Conservation (phyloP, 116 monocot genomes). For the Zostera marina region DNA sequence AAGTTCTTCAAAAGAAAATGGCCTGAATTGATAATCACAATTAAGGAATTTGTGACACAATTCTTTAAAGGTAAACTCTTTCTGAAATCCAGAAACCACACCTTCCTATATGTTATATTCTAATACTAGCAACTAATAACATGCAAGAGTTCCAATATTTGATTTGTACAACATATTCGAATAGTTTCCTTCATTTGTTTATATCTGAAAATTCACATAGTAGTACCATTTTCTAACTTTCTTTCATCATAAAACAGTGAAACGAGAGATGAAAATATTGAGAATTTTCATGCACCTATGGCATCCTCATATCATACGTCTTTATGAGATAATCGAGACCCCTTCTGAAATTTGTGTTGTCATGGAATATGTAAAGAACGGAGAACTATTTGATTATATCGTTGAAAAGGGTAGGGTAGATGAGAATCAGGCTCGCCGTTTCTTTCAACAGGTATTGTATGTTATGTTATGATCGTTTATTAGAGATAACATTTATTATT, state of each 20-base stretch:
- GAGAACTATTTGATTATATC: conserved; percentile 53
- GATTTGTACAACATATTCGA: too few relatives aligned
- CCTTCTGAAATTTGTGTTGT: conserved; percentile 39
- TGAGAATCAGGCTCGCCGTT: conserved; percentile 36
- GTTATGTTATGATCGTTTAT: too few relatives aligned
- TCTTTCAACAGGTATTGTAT: conserved; percentile 33
- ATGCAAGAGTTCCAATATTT: too few relatives aligned
- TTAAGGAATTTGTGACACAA: too few relatives aligned
- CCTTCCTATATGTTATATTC: too few relatives aligned
- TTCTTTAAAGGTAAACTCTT: too few relatives aligned
- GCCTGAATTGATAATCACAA: too few relatives aligned
- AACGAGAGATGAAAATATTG: conserved; percentile 44
- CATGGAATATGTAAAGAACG: conserved; percentile 44
- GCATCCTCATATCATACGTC: conserved; percentile 49
- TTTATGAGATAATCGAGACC: conserved; percentile 53
- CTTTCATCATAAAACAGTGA: conserved; percentile 15
- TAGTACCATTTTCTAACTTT: neutral
- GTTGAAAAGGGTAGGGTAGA: conserved; percentile 47
- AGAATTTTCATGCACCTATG: conserved; percentile 46
- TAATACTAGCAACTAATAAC: too few relatives aligned
- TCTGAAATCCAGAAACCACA: too few relatives aligned
- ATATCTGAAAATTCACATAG: neutral
- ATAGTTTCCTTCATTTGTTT: too few relatives aligned
- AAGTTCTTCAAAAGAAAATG: too few relatives aligned
- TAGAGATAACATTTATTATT: neutral